A percentile compares a stretch with the other conserved stretches of the same genome.
Conservation (phyloP, 202 grass and related monocot genomes). For the Digitaria exilis region DNA sequence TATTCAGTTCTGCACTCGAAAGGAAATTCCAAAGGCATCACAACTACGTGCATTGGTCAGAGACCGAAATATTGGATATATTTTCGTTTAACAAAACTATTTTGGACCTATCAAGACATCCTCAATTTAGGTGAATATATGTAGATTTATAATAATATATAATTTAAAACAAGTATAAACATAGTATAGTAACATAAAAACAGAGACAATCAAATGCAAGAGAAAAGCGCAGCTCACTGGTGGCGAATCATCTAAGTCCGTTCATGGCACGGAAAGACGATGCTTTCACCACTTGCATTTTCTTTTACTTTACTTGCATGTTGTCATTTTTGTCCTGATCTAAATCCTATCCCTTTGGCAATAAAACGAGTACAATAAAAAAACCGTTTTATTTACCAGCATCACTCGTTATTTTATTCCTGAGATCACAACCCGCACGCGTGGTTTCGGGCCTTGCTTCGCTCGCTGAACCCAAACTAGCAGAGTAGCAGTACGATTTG, state of each 20-base stretch:
- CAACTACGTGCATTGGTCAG: too few relatives aligned
- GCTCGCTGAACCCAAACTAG: too few relatives aligned
- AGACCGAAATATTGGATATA: too few relatives aligned
- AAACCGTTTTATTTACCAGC: background rate
- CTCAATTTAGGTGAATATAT: background rate
- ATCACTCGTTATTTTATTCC: background rate
- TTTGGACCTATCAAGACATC: background rate
- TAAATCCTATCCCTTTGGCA: background rate
- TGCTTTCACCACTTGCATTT: background rate
- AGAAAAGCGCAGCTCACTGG: background rate
- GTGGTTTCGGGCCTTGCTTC: too few relatives aligned
- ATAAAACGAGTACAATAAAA: background rate
- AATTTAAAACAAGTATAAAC: too few relatives aligned
- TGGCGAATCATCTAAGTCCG: background rate
- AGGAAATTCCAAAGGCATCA: background rate
- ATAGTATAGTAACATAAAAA: too few relatives aligned
- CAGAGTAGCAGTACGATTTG: background rate
- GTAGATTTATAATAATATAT: background rate
- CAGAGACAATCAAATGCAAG: background rate
- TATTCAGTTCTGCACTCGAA: background rate
- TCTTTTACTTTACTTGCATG: background rate
- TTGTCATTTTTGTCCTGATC: background rate
- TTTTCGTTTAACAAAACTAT: too few relatives aligned
- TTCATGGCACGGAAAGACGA: background rate
- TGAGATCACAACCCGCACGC: too few relatives aligned